A percentile compares a stretch with the other conserved stretches of the same genome.
Conservation (phyloP, 169 alveolate species). For the Amoebophrya sp. region DNA sequence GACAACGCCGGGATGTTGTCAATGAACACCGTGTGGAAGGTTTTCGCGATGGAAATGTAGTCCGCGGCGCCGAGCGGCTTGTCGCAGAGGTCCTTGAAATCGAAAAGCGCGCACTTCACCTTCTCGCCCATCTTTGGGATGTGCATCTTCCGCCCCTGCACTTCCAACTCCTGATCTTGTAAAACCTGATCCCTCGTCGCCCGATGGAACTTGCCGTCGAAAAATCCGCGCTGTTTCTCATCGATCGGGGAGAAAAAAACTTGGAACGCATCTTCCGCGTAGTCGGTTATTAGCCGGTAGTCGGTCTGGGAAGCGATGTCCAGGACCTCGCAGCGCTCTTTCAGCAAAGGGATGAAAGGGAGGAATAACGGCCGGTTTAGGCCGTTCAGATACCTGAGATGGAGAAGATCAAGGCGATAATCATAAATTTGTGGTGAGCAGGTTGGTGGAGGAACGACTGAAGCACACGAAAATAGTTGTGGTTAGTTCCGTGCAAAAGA, state of each 20-base stretch:
- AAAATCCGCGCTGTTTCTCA: conserved; percentile 48
- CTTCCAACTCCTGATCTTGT: conserved; percentile 47
- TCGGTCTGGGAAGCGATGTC: conserved; percentile 44
- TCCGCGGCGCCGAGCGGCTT: conserved; percentile 67
- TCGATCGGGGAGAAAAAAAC: conserved; percentile 55
- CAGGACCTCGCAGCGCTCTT: conserved; percentile 47
- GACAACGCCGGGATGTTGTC: conserved; percentile 56
- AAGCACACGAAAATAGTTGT: too few relatives aligned
- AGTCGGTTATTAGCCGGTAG: conserved; percentile 44
- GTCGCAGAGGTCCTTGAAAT: conserved; percentile 64
- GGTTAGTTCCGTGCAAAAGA: too few relatives aligned
- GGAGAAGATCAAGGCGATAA: too few relatives aligned
- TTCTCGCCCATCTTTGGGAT: conserved; percentile 43
- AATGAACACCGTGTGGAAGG: conserved; percentile 57
- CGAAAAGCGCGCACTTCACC: conserved; percentile 54
- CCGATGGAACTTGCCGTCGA: conserved; percentile 38
- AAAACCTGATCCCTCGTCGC: neutral
- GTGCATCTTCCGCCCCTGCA: conserved; percentile 59
- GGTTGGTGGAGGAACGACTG: too few relatives aligned
- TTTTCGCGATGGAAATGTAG: conserved; percentile 50
- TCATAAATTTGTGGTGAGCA: too few relatives aligned
- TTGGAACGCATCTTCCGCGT: conserved; percentile 47
- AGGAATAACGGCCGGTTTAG: conserved; percentile 61
- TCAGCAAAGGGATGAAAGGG: conserved; percentile 65
- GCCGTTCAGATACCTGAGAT: conserved; percentile 63